Evolutionary conservation across 345 rosid species (phyloP).

Genomic region (Citropsis articulata): DNA sequence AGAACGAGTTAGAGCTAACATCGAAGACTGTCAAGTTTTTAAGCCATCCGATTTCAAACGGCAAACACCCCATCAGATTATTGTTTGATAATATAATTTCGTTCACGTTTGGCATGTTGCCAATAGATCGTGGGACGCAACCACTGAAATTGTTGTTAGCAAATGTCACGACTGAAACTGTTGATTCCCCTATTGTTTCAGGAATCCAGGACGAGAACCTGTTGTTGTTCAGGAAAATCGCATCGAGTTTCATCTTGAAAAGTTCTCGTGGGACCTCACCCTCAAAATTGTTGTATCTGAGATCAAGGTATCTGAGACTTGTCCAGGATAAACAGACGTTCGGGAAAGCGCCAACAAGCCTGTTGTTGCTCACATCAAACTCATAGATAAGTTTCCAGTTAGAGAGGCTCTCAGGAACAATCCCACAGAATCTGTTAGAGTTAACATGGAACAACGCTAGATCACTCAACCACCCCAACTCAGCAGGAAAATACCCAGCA

Average conservation of each 20-base stretch:
- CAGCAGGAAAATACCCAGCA: slow-evolving; percentile 71
- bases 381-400: slow-evolving; percentile 58
- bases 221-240: slow-evolving; percentile 74
- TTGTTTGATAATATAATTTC: slow-evolving; percentile 61
- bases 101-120: slow-evolving; percentile 58
- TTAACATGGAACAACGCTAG: slow-evolving; percentile 64
- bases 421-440: slow-evolving; percentile 78
- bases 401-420: slow-evolving; percentile 55
- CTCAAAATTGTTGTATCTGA: slow-evolving; percentile 78
- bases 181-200: slow-evolving; percentile 58
- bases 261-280: slow-evolving; percentile 55
- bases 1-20: slow-evolving; percentile 46
- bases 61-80: slow-evolving; percentile 67
- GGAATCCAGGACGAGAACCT: slow-evolving; percentile 66
- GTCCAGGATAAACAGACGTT: slow-evolving; percentile 54
- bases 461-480: slow-evolving; percentile 64
- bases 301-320: slow-evolving; percentile 46
- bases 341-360: slow-evolving; percentile 74
- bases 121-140: slow-evolving; percentile 64
- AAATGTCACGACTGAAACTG: slow-evolving; percentile 52
- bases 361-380: slow-evolving; percentile 83
- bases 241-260: slow-evolving; percentile 59
- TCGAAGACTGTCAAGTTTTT: slow-evolving; percentile 53
- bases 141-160: slow-evolving; percentile 71
- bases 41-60: slow-evolving; percentile 55